Conservation (phyloP, 1,139 yeast species). For the Scheffersomyces parashehatae region DNA sequence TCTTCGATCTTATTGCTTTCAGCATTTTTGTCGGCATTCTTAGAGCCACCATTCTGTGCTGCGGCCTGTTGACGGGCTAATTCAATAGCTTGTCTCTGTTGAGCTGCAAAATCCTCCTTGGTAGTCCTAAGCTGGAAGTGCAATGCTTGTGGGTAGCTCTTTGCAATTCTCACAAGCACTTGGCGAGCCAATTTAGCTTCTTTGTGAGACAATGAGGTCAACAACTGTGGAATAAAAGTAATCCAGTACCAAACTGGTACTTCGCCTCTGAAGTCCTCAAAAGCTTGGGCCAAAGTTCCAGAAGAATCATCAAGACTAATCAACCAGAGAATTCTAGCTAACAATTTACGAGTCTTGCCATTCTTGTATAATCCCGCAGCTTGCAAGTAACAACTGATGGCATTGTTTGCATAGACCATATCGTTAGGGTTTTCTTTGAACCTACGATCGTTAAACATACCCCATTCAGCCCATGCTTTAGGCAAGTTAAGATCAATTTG, state of each 20-base stretch:
- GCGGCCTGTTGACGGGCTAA: conserved; percentile 43
- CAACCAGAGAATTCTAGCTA: conserved; percentile 92
- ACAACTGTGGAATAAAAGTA: conserved; percentile 90
- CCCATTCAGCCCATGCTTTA: conserved; percentile 99
- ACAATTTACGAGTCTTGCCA: conserved; percentile 81
- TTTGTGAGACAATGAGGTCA: conserved; percentile 85
- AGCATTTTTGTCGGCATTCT: conserved; percentile 5
- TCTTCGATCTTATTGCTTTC: conserved; percentile 4
- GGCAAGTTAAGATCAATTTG: conserved; percentile 92
- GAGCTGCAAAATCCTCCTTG: conserved; percentile 86
- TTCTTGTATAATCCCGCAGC: conserved; percentile 97
- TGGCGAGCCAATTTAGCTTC: conserved; percentile 90
- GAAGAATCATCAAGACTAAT: conserved; percentile 85
- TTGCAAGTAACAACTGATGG: conserved; percentile 92
- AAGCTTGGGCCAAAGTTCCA: conserved; percentile 82
- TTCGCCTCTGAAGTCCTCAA: conserved; percentile 91
- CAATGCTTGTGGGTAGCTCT: conserved; percentile 94
- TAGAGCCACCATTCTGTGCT: conserved; percentile 6
- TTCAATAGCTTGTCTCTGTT: conserved; percentile 77
- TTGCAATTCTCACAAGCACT: conserved; percentile 87
- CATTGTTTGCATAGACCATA: conserved; percentile 86
- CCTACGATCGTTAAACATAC: conserved; percentile 86
- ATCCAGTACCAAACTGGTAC: conserved; percentile 99
- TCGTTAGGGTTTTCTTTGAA: conserved; percentile 84
- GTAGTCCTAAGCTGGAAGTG: conserved; percentile 96